phyloP scores from a whole-genome alignment of 495 filamentous ascomycete genomes.

The Penicillium arizonense region DNA sequence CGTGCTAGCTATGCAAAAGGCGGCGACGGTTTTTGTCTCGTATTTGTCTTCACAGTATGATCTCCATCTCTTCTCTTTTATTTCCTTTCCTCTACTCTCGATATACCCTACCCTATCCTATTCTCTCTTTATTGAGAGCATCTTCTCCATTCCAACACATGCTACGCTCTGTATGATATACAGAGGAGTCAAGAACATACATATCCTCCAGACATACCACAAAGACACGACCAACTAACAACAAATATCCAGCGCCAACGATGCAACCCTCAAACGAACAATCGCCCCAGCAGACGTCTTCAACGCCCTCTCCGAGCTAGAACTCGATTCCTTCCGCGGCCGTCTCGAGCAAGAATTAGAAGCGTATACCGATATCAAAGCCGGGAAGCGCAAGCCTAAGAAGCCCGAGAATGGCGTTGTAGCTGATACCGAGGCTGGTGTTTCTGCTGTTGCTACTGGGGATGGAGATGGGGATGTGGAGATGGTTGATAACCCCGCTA shows the following conservation, averaged over 20 bases:
- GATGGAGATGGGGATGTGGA: slow-evolving; percentile 46
- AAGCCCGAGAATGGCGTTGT: slow-evolving; percentile 40
- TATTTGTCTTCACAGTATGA: slow-evolving; percentile 81
- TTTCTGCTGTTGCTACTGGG: slow-evolving; percentile 27
- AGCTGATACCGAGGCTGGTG: slow-evolving; percentile 20
- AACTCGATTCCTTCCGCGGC: slow-evolving; percentile 75
- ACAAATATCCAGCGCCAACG: slow-evolving; percentile 63
- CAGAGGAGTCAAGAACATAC: no score
- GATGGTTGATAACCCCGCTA: slow-evolving; percentile 33
- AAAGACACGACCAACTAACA: background rate
- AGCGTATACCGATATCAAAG: slow-evolving; percentile 59
- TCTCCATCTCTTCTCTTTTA: slow-evolving; percentile 3
- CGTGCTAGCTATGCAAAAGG: slow-evolving; percentile 84
- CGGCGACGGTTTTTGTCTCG: slow-evolving; percentile 91
- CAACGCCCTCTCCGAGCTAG: slow-evolving; percentile 74
- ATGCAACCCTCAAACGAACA: slow-evolving; percentile 76
- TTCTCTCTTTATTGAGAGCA: no score
- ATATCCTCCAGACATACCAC: background rate
- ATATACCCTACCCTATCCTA: no score
- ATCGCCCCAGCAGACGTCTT: slow-evolving; percentile 83
- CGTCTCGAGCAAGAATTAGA: slow-evolving; percentile 58
- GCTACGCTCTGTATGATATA: no score
- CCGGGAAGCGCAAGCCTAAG: slow-evolving; percentile 63
- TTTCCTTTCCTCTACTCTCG: background rate
- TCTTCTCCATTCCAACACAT: no score